Evolutionary conservation across 805 yeast species (phyloP).

Genomic region (Kazachstania kunashirensis): DNA sequence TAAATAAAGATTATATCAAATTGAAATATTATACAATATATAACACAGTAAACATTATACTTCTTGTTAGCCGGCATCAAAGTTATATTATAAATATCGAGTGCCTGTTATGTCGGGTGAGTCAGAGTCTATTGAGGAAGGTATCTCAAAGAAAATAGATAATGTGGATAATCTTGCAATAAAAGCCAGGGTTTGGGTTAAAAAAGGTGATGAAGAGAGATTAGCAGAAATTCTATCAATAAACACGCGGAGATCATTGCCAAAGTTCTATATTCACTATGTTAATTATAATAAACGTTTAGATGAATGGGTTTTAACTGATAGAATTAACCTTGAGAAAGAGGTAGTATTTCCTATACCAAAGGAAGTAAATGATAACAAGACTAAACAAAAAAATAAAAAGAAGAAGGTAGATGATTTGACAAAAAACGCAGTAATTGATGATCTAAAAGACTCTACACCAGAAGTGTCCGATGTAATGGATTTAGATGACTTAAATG

Average conservation of each 20-base stretch:
- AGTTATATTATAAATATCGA: too few relatives aligned
- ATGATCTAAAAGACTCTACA: slow-evolving; percentile 15
- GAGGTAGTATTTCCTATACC: slow-evolving; percentile 67
- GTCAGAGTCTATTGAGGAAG: slow-evolving; percentile 17
- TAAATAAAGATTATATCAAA: too few relatives aligned
- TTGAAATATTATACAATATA: too few relatives aligned
- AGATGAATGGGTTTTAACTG: slow-evolving; percentile 84
- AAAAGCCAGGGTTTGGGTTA: slow-evolving; percentile 77
- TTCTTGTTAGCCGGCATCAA: too few relatives aligned
- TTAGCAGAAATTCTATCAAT: slow-evolving; percentile 78
- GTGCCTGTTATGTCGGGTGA: slow-evolving; percentile 15
- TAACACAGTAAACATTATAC: too few relatives aligned
- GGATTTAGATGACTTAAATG: slow-evolving; percentile 78
- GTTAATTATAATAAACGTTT: slow-evolving; percentile 90
- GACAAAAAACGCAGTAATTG: neutral
- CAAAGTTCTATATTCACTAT: slow-evolving; percentile 85
- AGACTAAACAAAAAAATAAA: slow-evolving; percentile 31
- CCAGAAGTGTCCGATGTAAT: slow-evolving; percentile 49
- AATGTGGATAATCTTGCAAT: slow-evolving; percentile 44
- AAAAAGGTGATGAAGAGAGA: slow-evolving; percentile 71
- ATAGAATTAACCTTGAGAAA: slow-evolving; percentile 59
- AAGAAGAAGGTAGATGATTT: slow-evolving; percentile 9
- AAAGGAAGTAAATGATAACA: slow-evolving; percentile 39
- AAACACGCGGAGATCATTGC: slow-evolving; percentile 64
- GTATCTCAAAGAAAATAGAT: slow-evolving; percentile 22